Conservation (phyloP, 768 basidiomycete genomes). For the Crucibulum laeve region DNA sequence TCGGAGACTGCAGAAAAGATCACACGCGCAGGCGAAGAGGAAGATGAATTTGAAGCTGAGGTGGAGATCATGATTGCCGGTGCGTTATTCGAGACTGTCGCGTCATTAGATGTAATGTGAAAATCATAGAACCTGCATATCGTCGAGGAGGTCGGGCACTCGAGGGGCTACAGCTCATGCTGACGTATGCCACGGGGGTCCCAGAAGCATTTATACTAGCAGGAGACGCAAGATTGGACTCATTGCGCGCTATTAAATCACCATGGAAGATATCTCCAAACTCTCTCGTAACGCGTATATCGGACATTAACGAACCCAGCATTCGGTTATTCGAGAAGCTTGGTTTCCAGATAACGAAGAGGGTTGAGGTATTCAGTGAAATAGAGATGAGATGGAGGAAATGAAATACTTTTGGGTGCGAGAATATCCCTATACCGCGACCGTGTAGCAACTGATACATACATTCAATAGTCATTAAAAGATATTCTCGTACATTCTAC, state of each 20-base stretch:
- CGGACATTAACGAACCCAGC: constrained; percentile 63
- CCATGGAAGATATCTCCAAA: constrained; percentile 40
- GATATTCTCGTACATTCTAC: no score
- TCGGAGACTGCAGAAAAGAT: constrained; percentile 9
- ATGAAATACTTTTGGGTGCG: no score
- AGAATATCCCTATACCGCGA: no score
- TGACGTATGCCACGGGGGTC: constrained; percentile 61
- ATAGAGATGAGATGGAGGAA: constrained; percentile 66
- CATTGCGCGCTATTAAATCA: constrained; percentile 8
- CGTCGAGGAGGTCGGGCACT: constrained; percentile 65
- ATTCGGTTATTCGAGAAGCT: constrained; percentile 71
- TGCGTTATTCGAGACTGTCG: constrained; percentile 17
- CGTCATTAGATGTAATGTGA: background rate
- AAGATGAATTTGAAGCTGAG: constrained; percentile 64
- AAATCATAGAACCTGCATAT: constrained; percentile 51
- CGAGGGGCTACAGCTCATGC: constrained; percentile 60
- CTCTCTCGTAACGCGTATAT: constrained; percentile 66
- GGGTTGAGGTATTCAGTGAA: constrained; percentile 74
- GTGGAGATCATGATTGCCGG: constrained; percentile 94
- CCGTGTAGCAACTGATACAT: no score
- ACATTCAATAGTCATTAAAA: no score
- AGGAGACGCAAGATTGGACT: constrained; percentile 8
- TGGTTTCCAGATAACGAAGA: constrained; percentile 67
- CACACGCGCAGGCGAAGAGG: constrained; percentile 24
- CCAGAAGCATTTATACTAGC: constrained; percentile 23